Evolutionary conservation across 1,284 basidiomycete species (phyloP).

Genomic region (Puccinia hordei): DNA sequence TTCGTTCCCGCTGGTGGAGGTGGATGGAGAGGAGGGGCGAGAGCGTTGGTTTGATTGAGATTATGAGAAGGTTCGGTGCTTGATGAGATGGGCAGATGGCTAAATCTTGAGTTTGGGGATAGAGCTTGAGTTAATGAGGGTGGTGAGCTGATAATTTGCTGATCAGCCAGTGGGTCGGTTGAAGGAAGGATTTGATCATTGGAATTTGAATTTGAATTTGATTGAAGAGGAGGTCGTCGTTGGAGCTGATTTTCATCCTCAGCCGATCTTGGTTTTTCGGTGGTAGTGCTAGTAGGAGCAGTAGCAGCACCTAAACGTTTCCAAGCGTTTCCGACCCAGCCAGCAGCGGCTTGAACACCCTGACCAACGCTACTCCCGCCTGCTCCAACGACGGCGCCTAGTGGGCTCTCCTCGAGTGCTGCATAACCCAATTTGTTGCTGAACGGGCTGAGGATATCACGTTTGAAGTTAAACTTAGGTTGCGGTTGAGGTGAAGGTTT

Average conservation of each 20-base stretch:
- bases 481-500: slow-evolving; percentile 52
- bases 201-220: too few relatives aligned
- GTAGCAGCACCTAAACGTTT: slow-evolving; percentile 7
- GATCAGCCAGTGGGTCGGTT: not conserved
- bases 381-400: slow-evolving; percentile 25
- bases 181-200: not conserved
- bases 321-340: slow-evolving; percentile 47
- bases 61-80: slow-evolving; percentile 36
- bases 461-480: slow-evolving; percentile 54
- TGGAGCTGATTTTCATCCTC: too few relatives aligned
- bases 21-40: slow-evolving; percentile 15
- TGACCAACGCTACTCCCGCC: slow-evolving; percentile 38
- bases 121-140: not conserved
- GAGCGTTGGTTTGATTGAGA: slow-evolving; percentile 16
- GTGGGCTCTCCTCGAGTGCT: slow-evolving; percentile 28
- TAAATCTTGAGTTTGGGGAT: slow-evolving; percentile 16
- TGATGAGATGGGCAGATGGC: slow-evolving; percentile 5
- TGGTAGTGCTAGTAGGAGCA: too few relatives aligned
- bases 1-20: not conserved
- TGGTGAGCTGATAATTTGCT: not conserved
- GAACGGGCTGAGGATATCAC: slow-evolving; percentile 55
- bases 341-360: slow-evolving; percentile 41
- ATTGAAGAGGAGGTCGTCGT: too few relatives aligned
- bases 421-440: slow-evolving; percentile 51
- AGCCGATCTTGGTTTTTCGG: too few relatives aligned